Base-by-base conservation (phyloP, 352 stramenopile genomes). In the Peronosclerospora sorghi region DNA sequence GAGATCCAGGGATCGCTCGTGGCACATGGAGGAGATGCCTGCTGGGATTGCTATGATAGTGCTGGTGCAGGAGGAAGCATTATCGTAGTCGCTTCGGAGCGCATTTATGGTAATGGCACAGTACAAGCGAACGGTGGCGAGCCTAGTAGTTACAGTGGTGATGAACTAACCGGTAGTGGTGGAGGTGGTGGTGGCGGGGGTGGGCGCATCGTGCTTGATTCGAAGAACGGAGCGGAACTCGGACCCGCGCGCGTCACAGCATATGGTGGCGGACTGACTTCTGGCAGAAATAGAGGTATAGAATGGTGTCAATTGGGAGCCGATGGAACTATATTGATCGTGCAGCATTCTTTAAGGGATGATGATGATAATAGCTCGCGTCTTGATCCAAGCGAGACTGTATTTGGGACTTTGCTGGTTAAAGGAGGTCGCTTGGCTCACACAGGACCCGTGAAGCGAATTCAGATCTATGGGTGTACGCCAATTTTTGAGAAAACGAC, bases 261-360 rank as follows among this genome's bases (percentile, higher is more conserved):
- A 1, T 82, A 68, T 36, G 72, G 72, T 24, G 72, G 72, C 7
- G 72, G 72, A 0, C 56, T 59, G 13, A 59, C 30, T 13, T 45
- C 59, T 5, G 51, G 44, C 34, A 56, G 37, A 13, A 70, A 63
- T 35, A 8, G 42, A 15, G 45, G 52, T 3, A 68, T 87, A 18
- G 52, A 62, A 28, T 89, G 80, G 80, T 92, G 80, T 19, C 80
- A 92, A 35, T 56, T 88, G 10, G 80, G 76, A 26, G 75, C 68
- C 26, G 77, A 86, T 21, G 80, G 80, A 10, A 84, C 80, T 2
- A 86, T 89, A 40, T 35, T 89, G 5, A 81, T 81, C 29, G 15
- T 71, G 13, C 65, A 74, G 18, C 63, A 76, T 47, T 54, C 51
- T 8, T 39, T 51, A 1, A 58, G 57, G 20, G 35, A 56, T 12